Evolutionary conservation across 345 rosid species (phyloP).

Genomic region (Viola odorata): DNA sequence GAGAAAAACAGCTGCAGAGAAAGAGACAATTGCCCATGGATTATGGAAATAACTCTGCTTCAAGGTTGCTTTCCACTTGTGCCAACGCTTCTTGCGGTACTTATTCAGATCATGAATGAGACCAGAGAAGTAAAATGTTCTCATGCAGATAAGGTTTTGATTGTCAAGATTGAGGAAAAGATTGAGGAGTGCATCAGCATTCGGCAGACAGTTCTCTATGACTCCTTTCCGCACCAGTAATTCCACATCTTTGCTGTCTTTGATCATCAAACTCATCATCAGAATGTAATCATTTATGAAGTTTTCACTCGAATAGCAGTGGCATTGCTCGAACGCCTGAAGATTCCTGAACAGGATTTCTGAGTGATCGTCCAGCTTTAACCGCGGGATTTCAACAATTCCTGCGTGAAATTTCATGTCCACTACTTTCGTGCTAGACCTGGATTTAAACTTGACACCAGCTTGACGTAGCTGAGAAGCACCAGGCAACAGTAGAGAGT

Average conservation of each 20-base stretch:
- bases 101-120: not conserved
- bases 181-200: not conserved
- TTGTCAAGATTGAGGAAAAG: not conserved
- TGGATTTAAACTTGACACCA: conserved; percentile 7
- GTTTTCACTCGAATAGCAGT: not conserved
- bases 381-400: conserved; percentile 9
- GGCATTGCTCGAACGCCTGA: conserved; percentile 16
- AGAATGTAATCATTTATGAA: not conserved
- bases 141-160: rapidly evolving
- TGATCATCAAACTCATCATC: not conserved
- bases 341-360: conserved; percentile 9
- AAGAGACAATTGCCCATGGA: conserved; percentile 20
- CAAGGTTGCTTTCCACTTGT: conserved; percentile 18
- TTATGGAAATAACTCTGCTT: conserved; percentile 8
- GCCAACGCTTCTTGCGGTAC: not conserved
- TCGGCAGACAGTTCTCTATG: not conserved
- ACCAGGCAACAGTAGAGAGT: no score
- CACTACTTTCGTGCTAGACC: not conserved
- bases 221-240: conserved; percentile 1
- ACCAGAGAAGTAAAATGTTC: not conserved
- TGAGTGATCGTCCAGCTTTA: not conserved
- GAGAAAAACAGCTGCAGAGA: conserved; percentile 7
- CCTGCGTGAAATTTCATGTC: conserved; percentile 18
- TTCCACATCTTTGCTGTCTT: conserved; percentile 2
- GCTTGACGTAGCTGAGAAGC: conserved; percentile 2